Evolutionary conservation across 345 rosid species (phyloP).

Genomic region (Salix dunnii): DNA sequence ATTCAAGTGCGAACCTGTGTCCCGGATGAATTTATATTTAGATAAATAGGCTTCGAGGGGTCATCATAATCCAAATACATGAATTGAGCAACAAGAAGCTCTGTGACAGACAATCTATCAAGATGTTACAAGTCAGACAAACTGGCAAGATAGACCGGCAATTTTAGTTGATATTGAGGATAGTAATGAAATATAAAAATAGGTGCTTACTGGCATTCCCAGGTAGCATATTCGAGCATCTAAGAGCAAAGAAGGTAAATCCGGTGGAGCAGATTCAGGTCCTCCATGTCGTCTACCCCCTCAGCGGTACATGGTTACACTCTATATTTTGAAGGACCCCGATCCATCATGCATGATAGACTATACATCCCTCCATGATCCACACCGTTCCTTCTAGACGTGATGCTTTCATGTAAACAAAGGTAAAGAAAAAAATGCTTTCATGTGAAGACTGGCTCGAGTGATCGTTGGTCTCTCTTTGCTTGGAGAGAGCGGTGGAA

Average conservation of each 20-base stretch:
- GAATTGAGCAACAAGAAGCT: slow-evolving; percentile 82
- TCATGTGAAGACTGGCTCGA: no score
- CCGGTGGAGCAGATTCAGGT: slow-evolving; percentile 71
- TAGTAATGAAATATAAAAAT: not conserved
- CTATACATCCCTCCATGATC: slow-evolving; percentile 65
- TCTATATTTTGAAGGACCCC: slow-evolving; percentile 53
- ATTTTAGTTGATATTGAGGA: slow-evolving; percentile 1
- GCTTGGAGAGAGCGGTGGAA: not conserved
- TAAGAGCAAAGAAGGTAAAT: slow-evolving; percentile 85
- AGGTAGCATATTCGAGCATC: slow-evolving; percentile 80
- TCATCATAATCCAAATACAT: slow-evolving; percentile 75
- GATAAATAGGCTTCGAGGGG: slow-evolving; percentile 67
- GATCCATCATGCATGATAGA: slow-evolving; percentile 39
- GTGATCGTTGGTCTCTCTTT: not conserved
- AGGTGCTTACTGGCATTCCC: slow-evolving; percentile 81
- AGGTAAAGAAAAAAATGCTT: slow-evolving; percentile 2
- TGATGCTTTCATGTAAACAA: slow-evolving; percentile 59
- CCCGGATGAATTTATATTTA: slow-evolving; percentile 82
- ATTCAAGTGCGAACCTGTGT: slow-evolving; percentile 54
- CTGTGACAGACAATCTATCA: slow-evolving; percentile 79
- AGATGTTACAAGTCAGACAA: slow-evolving; percentile 7
- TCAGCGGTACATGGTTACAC: slow-evolving; percentile 72
- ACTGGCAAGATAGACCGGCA: not conserved
- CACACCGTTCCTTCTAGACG: slow-evolving; percentile 60
- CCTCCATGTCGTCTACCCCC: slow-evolving; percentile 59